Evolutionary conservation across 192 early-diverging fungal species (phyloP), one percentile per base, ranked within the genome.

Genomic region (Chytriomyces confervae): DNA sequence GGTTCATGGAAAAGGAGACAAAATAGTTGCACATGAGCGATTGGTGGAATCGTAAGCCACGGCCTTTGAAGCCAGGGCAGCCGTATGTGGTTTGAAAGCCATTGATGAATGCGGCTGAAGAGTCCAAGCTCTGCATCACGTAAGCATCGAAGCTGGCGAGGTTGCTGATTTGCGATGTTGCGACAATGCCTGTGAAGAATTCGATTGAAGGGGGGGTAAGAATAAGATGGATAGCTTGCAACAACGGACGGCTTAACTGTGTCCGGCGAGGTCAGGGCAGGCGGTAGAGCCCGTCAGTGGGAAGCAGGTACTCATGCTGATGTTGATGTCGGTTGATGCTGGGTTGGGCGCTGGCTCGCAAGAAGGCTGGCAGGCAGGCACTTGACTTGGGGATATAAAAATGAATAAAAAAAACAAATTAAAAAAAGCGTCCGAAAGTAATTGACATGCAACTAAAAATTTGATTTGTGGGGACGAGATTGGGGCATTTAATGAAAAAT

Each of bases 51-150:
- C 84, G 75, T 43, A 75, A 24, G 36, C 70, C 68, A 20, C n/a
- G 67, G 43, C 84, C 84, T 23, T 24, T 57, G 75, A 64, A 85
- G 11, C 51, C 62, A 8, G 84, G 81, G 66, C 84, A 85, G 0
- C 61, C 72, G 61, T 69, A 79, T 5, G 61, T 46, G 18, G 9
- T 20, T 20, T 69, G 68, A 70, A 84, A 81, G 5, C 29, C 27
- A 43, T 60, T 18, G 24, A 69, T 63, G 62, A 77, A 79, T 5
- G 50, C 27, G 20, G 80, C 6, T 23, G 49, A 67, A 57, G 13
- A 70, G 76, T 72, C 80, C 62, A 50, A 60, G 61, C 66, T 49
- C 7, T 43, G 18, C 44, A 9, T n/a, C 3, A 84, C 51, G 62
- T 80, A 84, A 2, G 67, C 16, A 50, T 84, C 80, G 62, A 84